Evolutionary conservation across 139 green algal genomes (phyloP), one percentile per base, ranked within the genome.

Genomic region (Chlorella sp.): DNA sequence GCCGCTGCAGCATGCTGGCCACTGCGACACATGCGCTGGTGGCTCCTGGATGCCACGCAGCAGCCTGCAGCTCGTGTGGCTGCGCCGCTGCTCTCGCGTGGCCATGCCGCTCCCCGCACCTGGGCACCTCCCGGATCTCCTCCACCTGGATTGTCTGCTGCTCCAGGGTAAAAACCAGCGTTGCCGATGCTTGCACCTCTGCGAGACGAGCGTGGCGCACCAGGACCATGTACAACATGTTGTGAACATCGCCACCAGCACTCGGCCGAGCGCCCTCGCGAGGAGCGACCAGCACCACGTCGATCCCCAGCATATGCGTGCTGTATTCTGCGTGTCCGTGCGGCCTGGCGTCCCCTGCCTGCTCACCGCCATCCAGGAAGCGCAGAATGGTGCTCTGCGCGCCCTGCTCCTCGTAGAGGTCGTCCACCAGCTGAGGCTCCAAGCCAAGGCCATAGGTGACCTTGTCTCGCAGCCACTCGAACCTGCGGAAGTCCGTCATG

Each of bases 351-450:
- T n/a, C n/a, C n/a, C n/a, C n/a, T n/a, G 34, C 3, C 30, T 27
- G 20, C 72, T 51, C 35, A 82, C 80, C 75, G 74, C 80, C 80
- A 77, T 85, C 80, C 14, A 85, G 68, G 55, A 82, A 85, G 36
- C 62, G 27, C 3, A 60, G 49, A 5, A 85, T 74, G 29, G 30
- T 74, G 2, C 33, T 2, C 3, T 35, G 42, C 27, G 33, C 75
- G 23, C 49, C 75, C 2, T 74, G 31, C 26, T 62, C 51, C 51
- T 72, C 61, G 20, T 72, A 33, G 1, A 74, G 31, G 29, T 76
- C 32, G 30, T 84, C 67, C 42, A 85, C 80, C 31, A 85, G 62
- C 26, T 71, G 35, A 2, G 62, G 50, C 17, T 62, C 31, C 5
- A 85, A 35, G 17, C 62, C 55, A 31, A 85, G 55, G 31, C 72